Evolutionary conservation across 148 eudicot genomes (phyloP), one percentile per base, ranked within the genome.

Genomic region (Polygonum aviculare): DNA sequence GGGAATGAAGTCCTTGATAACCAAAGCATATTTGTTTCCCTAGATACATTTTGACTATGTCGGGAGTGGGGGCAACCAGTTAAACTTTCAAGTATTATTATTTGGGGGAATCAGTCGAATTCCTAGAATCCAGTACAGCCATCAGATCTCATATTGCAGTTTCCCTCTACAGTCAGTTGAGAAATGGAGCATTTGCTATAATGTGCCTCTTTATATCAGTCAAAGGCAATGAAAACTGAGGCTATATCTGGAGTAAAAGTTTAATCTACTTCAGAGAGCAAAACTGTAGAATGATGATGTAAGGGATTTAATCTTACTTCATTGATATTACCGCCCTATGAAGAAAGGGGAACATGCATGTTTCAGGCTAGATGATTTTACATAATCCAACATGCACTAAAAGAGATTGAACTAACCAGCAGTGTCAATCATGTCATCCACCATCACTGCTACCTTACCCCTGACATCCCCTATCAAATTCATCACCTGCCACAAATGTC

Each of bases 341-440:
- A 44, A 44, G 47, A 44, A 44, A 44, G 47, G 47, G 47, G 47
- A 44, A 41, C 45, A 41, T 41, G 8, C 45, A 41, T 41, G 7
- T 41, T 41, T 41, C 54, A 50, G 12, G 2, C 50, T 47, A 47
- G 50, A 47, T 47, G 50, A 48, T 11, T 12, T 48, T 15, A 48
- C 50, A 48, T 2, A 48, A 48, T 44, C 45, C 72, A 76, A 21
- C n/a, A 59, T 44, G 60, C 26, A 18, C 55, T 45, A 12, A 35
- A 15, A 38, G 19, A 12, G 45, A 26, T 26, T 26, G 31, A 63
- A 69, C 87, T 85, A 74, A 93, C 98, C 98, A 77, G 97, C 98
- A 36, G 98, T 93, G 82, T 93, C 98, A 81, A 93, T 93, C 98
- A 93, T 93, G 78, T 93, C 98, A 84, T 93, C 98, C 74, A 93